Conservation (phyloP, 345 rosid species). For the Acer saccharum region DNA sequence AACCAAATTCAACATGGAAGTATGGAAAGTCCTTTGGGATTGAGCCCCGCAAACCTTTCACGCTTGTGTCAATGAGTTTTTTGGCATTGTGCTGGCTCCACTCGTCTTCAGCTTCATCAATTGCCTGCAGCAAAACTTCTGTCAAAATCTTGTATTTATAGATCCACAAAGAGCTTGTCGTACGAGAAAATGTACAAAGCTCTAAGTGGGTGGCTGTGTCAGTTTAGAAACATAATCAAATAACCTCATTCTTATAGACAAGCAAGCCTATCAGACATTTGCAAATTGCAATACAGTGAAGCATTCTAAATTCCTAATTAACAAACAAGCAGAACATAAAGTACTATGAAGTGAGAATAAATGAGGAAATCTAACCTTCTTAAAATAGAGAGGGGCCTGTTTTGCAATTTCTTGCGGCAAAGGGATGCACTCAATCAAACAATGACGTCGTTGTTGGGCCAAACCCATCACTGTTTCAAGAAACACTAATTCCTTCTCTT, state of each 20-base stretch:
- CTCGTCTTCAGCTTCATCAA: constrained; percentile 96
- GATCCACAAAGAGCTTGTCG: background rate
- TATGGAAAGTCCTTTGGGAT: constrained; percentile 92
- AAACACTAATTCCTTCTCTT: constrained; percentile 79
- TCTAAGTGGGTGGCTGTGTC: background rate
- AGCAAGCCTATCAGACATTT: background rate
- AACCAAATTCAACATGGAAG: constrained; percentile 91
- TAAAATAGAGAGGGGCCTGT: constrained; percentile 84
- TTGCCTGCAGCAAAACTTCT: constrained; percentile 51
- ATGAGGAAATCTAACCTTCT: constrained; percentile 49
- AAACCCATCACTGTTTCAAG: constrained; percentile 87
- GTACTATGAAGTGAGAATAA: background rate
- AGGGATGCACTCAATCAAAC: constrained; percentile 87
- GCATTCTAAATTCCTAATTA: background rate
- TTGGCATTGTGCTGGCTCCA: constrained; percentile 99
- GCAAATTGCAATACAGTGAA: background rate
- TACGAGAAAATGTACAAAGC: background rate
- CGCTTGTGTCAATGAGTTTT: constrained; percentile 87
- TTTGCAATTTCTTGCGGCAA: constrained; percentile 68
- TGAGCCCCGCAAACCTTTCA: constrained; percentile 79
- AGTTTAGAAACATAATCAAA: background rate
- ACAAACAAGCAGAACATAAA: constrained; percentile 12
- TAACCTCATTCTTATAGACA: background rate
- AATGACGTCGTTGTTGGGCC: constrained; percentile 81
- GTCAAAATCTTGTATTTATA: constrained; percentile 4